These are phyloP conservation scores for Schizosaccharomyces osmophilus DNA, from an alignment of 805 yeast genomes.

Conservation along the genomic window DNA sequence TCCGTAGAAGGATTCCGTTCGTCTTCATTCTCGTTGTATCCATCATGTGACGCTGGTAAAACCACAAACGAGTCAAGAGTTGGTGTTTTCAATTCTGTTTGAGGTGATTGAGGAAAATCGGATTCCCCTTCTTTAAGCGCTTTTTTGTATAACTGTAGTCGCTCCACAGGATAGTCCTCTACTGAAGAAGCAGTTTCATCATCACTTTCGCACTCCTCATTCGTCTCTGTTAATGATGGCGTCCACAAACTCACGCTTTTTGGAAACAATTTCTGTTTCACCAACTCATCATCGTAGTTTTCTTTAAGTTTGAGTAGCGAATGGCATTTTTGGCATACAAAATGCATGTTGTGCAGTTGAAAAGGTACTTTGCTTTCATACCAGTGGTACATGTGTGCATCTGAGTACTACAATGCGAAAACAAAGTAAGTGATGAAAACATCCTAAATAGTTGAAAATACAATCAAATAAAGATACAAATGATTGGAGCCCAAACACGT, in stretches of 20 bases:
- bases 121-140: background rate
- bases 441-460: too few relatives aligned
- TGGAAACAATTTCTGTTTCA: background rate
- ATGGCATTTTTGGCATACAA: background rate
- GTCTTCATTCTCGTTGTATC: background rate
- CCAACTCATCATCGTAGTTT: background rate
- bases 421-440: too few relatives aligned
- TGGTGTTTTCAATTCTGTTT: background rate
- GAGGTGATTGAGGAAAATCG: background rate
- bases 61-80: constrained; percentile 1
- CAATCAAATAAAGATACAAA: too few relatives aligned
- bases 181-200: background rate
- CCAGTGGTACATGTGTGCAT: too few relatives aligned
- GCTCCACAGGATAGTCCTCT: background rate
- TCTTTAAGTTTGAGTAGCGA: background rate
- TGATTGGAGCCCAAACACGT: too few relatives aligned
- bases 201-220: background rate
- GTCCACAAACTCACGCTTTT: background rate
- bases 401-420: too few relatives aligned
- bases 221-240: background rate
- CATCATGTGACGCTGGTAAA: background rate
- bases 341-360: background rate
- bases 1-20: background rate
- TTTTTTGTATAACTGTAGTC: background rate
- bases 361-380: background rate